Conservation (phyloP, 257 asterid species). For the Vinca minor region DNA sequence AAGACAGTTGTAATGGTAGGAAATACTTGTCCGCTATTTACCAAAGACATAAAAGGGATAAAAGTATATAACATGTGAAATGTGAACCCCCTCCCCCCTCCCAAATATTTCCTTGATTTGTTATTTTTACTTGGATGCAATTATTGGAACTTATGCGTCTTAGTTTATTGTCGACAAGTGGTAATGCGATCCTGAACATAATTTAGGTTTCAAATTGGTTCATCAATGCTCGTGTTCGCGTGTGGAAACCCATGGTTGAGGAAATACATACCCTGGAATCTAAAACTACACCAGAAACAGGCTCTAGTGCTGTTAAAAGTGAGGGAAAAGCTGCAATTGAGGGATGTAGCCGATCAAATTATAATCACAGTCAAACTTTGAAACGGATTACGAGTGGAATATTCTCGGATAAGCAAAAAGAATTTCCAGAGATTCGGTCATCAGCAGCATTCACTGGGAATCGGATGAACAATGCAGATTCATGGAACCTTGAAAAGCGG, state of each 20-base stretch:
- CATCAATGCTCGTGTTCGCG: constrained; percentile 79
- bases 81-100: too few species aligned
- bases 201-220: constrained; percentile 95
- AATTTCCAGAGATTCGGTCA: constrained; percentile 17
- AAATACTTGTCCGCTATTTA: too few species aligned
- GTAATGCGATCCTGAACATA: too few species aligned
- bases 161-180: too few species aligned
- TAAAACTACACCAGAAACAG: constrained; percentile 32
- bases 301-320: constrained; percentile 1
- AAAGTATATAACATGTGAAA: too few species aligned
- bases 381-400: constrained; percentile 14
- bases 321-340: constrained; percentile 13
- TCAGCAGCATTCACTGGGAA: constrained; percentile 4
- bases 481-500: constrained; percentile 53
- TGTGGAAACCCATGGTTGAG: constrained; percentile 94
- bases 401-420: constrained; percentile 19
- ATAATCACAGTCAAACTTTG: too few species aligned
- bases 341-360: too few species aligned
- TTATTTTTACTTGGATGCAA: too few species aligned
- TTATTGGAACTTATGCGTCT: too few species aligned
- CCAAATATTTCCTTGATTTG: too few species aligned
- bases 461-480: constrained; percentile 7
- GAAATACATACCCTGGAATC: constrained; percentile 77
- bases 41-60: too few species aligned
- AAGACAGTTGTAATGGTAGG: too few species aligned